Evolutionary conservation across 2,329 filamentous ascomycete species (phyloP).

Genomic region (Microascus cirrosus): DNA sequence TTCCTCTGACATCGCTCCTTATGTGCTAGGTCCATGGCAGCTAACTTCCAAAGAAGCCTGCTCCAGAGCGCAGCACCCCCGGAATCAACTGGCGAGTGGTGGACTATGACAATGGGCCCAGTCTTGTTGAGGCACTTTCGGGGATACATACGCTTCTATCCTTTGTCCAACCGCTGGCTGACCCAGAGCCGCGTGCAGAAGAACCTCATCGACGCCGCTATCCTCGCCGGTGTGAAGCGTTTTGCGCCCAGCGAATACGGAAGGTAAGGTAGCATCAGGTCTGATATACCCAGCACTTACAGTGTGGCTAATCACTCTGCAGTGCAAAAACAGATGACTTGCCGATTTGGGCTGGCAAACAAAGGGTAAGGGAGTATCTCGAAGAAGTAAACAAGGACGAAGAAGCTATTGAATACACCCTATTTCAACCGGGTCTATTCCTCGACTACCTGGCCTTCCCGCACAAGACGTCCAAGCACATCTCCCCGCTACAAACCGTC

Average conservation of each 20-base stretch:
- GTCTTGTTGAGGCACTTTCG: slow-evolving; percentile 14
- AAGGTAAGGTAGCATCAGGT: slow-evolving; percentile 21
- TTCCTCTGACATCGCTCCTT: too few species aligned
- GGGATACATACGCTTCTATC: slow-evolving; percentile 42
- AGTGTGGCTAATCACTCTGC: too few species aligned
- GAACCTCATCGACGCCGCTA: slow-evolving; percentile 46
- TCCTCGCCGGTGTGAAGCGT: slow-evolving; percentile 46
- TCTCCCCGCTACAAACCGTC: slow-evolving; percentile 24
- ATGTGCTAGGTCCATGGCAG: too few species aligned
- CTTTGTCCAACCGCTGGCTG: slow-evolving; percentile 28
- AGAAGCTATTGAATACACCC: slow-evolving; percentile 39
- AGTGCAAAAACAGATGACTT: too few species aligned
- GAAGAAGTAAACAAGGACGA: slow-evolving; percentile 34
- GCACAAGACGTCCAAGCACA: slow-evolving; percentile 28
- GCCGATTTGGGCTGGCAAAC: too few species aligned
- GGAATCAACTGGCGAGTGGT: neutral
- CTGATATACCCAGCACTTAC: too few species aligned
- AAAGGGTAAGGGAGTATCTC: slow-evolving; percentile 36
- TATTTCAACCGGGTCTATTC: slow-evolving; percentile 45
- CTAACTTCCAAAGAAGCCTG: neutral
- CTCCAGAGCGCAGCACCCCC: neutral
- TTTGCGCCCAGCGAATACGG: slow-evolving; percentile 52
- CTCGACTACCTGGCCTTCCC: slow-evolving; percentile 43
- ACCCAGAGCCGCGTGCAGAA: slow-evolving; percentile 31
- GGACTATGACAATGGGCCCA: slow-evolving; percentile 4